These are phyloP conservation scores for Geotrichum siamense DNA, from an alignment of 1,139 yeast genomes.

Conservation along the genomic window DNA sequence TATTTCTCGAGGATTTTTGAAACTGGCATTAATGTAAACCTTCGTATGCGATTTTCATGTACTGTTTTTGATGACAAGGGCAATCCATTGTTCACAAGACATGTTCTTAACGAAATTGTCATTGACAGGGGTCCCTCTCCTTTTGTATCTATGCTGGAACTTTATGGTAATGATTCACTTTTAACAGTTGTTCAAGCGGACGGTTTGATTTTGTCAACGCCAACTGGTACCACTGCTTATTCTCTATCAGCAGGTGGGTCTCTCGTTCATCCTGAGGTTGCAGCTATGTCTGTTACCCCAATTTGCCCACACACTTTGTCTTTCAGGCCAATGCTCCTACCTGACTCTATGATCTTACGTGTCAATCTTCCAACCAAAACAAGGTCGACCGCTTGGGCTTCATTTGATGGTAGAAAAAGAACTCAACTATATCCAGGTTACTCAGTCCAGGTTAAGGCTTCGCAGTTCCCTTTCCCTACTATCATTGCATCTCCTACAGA, in stretches of 20 bases:
- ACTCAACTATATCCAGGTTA: slow-evolving; percentile 66
- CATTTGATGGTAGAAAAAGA: slow-evolving; percentile 78
- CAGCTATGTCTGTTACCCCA: slow-evolving; percentile 84
- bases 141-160: slow-evolving; percentile 71
- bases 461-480: slow-evolving; percentile 82
- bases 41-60: slow-evolving; percentile 78
- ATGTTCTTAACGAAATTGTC: slow-evolving; percentile 75
- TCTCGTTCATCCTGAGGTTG: slow-evolving; percentile 80
- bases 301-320: slow-evolving; percentile 88
- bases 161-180: slow-evolving; percentile 73
- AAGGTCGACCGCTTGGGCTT: slow-evolving; percentile 77
- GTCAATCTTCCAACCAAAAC: slow-evolving; percentile 71
- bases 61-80: slow-evolving; percentile 43
- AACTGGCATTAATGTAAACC: slow-evolving; percentile 66
- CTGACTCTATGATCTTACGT: slow-evolving; percentile 74
- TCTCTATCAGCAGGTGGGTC: slow-evolving; percentile 89
- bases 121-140: slow-evolving; percentile 88
- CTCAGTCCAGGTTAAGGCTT: slow-evolving; percentile 68
- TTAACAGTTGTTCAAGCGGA: slow-evolving; percentile 87
- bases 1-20: slow-evolving; percentile 51
- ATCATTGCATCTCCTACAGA: slow-evolving; percentile 68
- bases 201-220: slow-evolving; percentile 81
- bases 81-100: slow-evolving; percentile 59
- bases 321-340: slow-evolving; percentile 77
- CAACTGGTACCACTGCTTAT: slow-evolving; percentile 90